phyloP scores from a whole-genome alignment of 352 stramenopile genomes.

The Thalassiosira hispida region DNA sequence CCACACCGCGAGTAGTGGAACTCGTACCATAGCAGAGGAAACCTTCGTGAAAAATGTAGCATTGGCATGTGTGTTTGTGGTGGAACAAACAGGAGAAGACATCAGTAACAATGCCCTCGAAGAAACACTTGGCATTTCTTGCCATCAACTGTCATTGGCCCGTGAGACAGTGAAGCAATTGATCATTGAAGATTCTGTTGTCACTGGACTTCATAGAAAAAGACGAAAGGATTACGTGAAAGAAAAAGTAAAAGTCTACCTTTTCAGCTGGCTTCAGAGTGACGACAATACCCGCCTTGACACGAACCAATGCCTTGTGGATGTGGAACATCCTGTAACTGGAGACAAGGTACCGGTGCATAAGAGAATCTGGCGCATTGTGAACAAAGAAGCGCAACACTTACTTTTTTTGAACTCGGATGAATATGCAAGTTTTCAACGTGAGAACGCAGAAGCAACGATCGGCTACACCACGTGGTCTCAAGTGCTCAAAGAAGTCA shows the following conservation, averaged over 20 bases:
- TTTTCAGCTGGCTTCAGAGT: slow-evolving; percentile 12
- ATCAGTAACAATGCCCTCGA: neutral
- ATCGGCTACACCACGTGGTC: neutral
- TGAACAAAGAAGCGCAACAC: slow-evolving; percentile 1
- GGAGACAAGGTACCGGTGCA: slow-evolving; percentile 3
- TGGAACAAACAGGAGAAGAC: neutral
- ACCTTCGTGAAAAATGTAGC: slow-evolving; percentile 34
- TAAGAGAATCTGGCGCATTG: slow-evolving; percentile 14
- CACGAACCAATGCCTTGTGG: slow-evolving; percentile 15
- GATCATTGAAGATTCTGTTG: neutral
- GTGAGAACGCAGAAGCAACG: neutral
- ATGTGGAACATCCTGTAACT: slow-evolving; percentile 3
- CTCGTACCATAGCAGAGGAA: slow-evolving; percentile 12
- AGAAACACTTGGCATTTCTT: neutral
- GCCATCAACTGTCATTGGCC: slow-evolving; percentile 5
- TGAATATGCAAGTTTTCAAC: slow-evolving; percentile 14
- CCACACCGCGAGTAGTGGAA: slow-evolving; percentile 16
- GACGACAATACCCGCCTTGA: slow-evolving; percentile 17
- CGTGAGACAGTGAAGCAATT: neutral
- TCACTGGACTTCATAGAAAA: neutral
- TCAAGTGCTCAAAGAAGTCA: slow-evolving; percentile 7
- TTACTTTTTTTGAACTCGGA: neutral
- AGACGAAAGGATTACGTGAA: slow-evolving; percentile 13
- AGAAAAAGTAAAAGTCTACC: neutral
- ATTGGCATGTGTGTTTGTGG: neutral